Evolutionary conservation across 1,284 basidiomycete genomes (phyloP).

Genomic region (Cystobasidium sp.): DNA sequence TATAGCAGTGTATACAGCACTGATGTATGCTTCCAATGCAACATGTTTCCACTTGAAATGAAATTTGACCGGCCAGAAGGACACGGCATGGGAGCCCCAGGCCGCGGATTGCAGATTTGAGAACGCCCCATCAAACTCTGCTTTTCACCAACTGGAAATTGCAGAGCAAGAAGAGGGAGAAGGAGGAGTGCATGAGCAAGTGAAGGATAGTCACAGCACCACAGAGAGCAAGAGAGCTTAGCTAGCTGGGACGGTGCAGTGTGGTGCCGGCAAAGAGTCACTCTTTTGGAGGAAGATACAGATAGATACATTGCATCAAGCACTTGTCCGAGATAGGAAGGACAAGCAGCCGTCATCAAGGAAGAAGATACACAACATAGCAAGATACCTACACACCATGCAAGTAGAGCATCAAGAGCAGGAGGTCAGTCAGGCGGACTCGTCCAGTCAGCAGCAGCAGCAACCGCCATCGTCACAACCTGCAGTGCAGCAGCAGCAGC

Average conservation of each 20-base stretch:
- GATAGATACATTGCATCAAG: no score
- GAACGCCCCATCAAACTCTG: constrained; percentile 13
- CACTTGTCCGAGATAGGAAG: no score
- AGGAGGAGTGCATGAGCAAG: neutral
- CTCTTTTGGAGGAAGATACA: no score
- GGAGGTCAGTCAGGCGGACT: neutral
- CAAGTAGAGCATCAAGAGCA: constrained; percentile 22
- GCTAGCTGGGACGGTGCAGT: no score
- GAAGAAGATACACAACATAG: neutral
- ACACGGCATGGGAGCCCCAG: neutral
- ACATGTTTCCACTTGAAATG: no score
- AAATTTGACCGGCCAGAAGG: constrained; percentile 15
- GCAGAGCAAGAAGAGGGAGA: neutral
- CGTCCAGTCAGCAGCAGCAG: constrained; percentile 11
- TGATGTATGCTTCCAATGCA: constrained; percentile 2
- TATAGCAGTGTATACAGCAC: neutral
- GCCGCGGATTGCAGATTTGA: neutral
- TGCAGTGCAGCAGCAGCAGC: neutral
- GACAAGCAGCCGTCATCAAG: neutral
- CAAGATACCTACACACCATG: neutral
- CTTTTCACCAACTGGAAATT: constrained; percentile 10
- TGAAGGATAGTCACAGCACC: neutral
- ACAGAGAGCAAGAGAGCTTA: neutral
- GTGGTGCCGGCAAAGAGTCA: no score
- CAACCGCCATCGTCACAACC: neutral